These are phyloP conservation scores for Aspergillus sp. DNA, from an alignment of 2,329 filamentous ascomycete species.

Conservation along the genomic window DNA sequence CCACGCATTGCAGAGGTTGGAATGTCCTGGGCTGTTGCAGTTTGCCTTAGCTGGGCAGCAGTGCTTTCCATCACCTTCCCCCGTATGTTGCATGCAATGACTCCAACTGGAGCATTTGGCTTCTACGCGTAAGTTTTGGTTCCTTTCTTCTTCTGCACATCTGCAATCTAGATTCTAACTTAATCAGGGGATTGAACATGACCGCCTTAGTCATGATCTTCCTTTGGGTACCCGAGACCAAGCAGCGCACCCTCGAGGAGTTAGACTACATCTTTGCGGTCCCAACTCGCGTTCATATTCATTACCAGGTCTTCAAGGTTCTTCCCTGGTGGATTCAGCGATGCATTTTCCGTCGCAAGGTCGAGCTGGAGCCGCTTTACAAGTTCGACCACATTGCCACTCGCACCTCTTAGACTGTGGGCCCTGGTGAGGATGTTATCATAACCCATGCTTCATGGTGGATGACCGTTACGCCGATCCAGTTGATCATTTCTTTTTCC, in stretches of 20 bases:
- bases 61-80: conserved; percentile 54
- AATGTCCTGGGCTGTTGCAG: conserved; percentile 47
- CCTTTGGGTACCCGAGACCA: conserved; percentile 59
- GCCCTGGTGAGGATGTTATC: not conserved
- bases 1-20: conserved; percentile 42
- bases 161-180: not conserved
- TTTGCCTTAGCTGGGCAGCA: conserved; percentile 50
- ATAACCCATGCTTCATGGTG: not conserved
- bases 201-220: conserved; percentile 64
- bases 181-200: conserved; percentile 54
- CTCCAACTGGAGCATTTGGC: conserved; percentile 56
- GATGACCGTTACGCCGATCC: not conserved
- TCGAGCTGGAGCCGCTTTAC: conserved; percentile 52
- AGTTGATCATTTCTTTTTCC: not conserved
- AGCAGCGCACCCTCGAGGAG: conserved; percentile 55
- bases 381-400: conserved; percentile 40
- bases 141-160: not conserved
- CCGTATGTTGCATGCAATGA: conserved; percentile 48
- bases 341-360: conserved; percentile 54
- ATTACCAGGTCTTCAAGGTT: conserved; percentile 57
- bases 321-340: conserved; percentile 63
- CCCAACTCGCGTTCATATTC: conserved; percentile 56
- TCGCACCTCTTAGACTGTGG: conserved; percentile 3
- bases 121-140: conserved; percentile 52
- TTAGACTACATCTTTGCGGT: conserved; percentile 62